A percentile compares a stretch with the other conserved stretches of the same genome.
Evolutionary conservation across 208 protist species (phyloP).

Genomic region (Polymyxa betae): DNA sequence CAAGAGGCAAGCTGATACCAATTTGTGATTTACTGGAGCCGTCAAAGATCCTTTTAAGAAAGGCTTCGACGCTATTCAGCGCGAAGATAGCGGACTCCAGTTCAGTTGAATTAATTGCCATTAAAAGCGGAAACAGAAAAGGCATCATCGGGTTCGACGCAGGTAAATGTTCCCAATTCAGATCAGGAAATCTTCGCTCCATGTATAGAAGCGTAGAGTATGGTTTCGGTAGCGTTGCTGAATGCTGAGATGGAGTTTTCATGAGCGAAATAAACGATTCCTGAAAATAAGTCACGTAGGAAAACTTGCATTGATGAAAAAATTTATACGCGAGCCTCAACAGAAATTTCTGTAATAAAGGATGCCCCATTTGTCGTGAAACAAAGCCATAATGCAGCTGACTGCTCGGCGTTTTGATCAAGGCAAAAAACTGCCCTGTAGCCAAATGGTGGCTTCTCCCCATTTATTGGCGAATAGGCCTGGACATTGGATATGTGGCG

Average conservation of each 20-base stretch:
- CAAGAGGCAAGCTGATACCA: neutral
- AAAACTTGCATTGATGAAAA: neutral
- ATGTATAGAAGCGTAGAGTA: neutral
- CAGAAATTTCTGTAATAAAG: neutral
- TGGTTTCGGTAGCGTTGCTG: neutral
- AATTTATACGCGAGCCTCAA: neutral
- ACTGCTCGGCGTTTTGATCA: neutral
- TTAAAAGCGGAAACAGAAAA: neutral
- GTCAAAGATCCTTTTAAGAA: neutral
- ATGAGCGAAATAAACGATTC: neutral
- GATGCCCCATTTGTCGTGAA: neutral
- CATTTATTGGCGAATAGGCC: neutral
- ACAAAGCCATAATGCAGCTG: slow-evolving; percentile 3
- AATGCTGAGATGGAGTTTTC: neutral
- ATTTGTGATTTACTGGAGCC: neutral
- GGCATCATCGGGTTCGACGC: neutral
- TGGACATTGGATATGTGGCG: neutral
- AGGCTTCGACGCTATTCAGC: neutral
- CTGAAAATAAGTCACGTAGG: neutral
- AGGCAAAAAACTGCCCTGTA: neutral
- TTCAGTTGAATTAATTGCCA: neutral
- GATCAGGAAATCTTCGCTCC: neutral
- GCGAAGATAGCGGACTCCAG: neutral
- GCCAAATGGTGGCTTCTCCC: neutral
- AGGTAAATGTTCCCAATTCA: neutral